Evolutionary conservation across 306 rosid genomes (phyloP), one percentile per base, ranked within the genome.

Genomic region (Fragaria nilgerrensis): DNA sequence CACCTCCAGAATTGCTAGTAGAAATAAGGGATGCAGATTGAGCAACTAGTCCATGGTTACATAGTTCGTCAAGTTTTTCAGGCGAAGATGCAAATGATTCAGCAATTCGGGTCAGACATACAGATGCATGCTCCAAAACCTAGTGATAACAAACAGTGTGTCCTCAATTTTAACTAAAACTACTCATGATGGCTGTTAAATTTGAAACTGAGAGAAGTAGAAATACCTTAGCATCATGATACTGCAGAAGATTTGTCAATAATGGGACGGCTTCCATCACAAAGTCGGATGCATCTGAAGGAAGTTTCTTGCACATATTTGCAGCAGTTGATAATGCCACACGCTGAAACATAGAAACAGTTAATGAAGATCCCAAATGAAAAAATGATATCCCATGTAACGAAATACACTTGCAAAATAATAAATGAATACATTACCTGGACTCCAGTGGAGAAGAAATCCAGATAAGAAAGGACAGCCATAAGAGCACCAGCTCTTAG

Each of bases 211-310:
- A 62, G 27, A 32, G 36, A 77, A 77, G 37, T 74, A 27, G 17
- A 29, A 10, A 72, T 77, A 92, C 98, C 96, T 96, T 96, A 67
- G 98, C 79, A 90, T 96, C 99, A 81, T 88, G 99, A 84, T 93
- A 91, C 80, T 96, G 99, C 81, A 96, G 97, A 76, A 96, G 97
- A 85, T 96, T 96, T 3, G 98, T 96, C 86, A 96, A 79, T 59
- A 91, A 89, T 27, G 99, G 99, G 69, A 96, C 98, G 58, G 99
- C 97, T 87, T 96, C 99, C 99, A 96, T 96, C 78, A 96, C 99
- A 86, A 96, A 96, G 82, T 96, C 99, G 70, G 98, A 90, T 53
- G 98, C 99, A 82, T 96, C 99, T n/a, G 98, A 88, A 70, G 99
- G 98, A 83, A 96, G 99, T 77, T 96, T 96, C 93, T 93, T 96